Evolutionary conservation across 2,329 filamentous ascomycete species (phyloP), one percentile per base, ranked within the genome.

Genomic region (Mycogone perniciosa): DNA sequence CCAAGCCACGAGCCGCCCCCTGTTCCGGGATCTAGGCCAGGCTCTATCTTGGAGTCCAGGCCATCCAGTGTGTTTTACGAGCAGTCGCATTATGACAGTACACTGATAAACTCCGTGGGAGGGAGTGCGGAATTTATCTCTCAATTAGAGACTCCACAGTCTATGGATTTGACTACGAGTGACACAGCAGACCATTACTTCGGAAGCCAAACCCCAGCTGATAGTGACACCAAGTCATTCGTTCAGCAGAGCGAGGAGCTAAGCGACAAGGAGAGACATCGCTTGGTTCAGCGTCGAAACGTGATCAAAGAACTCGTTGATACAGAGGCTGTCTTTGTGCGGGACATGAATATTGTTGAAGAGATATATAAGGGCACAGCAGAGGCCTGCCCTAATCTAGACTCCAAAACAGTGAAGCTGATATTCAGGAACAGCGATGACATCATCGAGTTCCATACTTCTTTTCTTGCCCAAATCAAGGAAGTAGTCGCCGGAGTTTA

Each of bases 291-390:
- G 64, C 86, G 93, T 20, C 82, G 86, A 49, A 83, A 95, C 64
- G 83, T 95, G 44, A 86, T 97, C 61, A 91, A 92, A 63, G 93
- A 99, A 67, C 75, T 99, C 35, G 80, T 96, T 42, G 90, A 96
- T 62, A 99, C 93, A 0, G 93, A 99, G 65, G 84, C 89, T 44
- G 84, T 86, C 5, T 97, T 95, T 68, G 84, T 95, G 51, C 83
- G 89, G 56, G 93, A 99, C 66, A 92, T 99, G 89, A 96, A 91
- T 65, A 92, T 99, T 48, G 86, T 96, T 2, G 89, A 95, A 62
- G 91, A 97, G 63, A 97, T 99, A 49, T 99, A 97, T 76, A 95
- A 95, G 68, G 90, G 89, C 40, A 97, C 93, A 1, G 88, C 89
- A 1, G 84, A 87, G 58, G 86, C 87, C 8, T 90, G 88, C 50